Percentiles rank a stretch among this genome's conserved stretches.
These are phyloP conservation scores for Coelastrella sp. DNA, from an alignment of 139 green algal genomes.

Conservation along the genomic window DNA sequence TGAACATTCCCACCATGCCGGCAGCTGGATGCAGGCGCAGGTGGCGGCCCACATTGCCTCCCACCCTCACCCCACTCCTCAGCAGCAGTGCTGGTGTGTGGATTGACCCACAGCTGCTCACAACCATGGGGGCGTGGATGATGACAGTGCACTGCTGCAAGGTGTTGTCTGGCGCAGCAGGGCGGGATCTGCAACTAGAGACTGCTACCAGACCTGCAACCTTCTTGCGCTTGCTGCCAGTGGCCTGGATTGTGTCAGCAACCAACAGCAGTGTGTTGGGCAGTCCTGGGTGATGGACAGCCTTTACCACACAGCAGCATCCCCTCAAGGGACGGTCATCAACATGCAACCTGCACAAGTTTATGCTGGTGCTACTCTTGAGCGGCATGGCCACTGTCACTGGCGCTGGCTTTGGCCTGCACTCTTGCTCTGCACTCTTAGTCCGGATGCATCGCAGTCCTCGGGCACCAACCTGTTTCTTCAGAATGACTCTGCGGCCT, in stretches of 20 bases:
- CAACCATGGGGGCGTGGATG: conserved; percentile 37
- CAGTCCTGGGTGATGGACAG: no score
- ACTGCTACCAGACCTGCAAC: neutral
- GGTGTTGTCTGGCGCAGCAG: neutral
- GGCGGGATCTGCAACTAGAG: neutral
- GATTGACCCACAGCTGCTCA: conserved; percentile 47
- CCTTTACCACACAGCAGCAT: no score
- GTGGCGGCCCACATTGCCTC: conserved; percentile 64
- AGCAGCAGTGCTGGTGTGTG: conserved; percentile 78
- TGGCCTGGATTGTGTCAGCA: neutral
- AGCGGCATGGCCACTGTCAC: neutral
- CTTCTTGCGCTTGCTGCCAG: neutral
- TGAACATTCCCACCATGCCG: conserved; percentile 47
- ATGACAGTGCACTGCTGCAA: neutral
- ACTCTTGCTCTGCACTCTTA: neutral
- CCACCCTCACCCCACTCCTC: conserved; percentile 58
- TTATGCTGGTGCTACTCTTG: neutral
- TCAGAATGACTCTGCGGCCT: conserved; percentile 50
- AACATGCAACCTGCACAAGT: no score
- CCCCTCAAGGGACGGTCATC: no score
- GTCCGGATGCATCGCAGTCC: neutral
- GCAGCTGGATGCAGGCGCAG: conserved; percentile 70
- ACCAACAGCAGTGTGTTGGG: no score
- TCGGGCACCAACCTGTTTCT: neutral
- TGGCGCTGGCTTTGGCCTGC: no score